Evolutionary conservation across 768 basidiomycete species (phyloP).

Genomic region (Suillus americanus): DNA sequence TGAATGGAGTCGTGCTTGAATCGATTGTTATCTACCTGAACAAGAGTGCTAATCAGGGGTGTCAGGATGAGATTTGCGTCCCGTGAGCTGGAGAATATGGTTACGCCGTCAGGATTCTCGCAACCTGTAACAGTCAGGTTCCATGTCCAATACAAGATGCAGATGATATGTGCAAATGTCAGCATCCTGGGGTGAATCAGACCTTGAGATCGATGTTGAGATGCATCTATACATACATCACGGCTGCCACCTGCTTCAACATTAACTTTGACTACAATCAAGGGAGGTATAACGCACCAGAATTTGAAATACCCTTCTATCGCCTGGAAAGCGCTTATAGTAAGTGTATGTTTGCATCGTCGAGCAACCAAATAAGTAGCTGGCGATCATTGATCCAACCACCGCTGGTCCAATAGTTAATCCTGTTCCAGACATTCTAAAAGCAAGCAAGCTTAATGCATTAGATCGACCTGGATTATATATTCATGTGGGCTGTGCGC

Average conservation of each 20-base stretch:
- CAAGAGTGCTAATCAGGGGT: slow-evolving; percentile 8
- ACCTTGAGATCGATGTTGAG: not conserved
- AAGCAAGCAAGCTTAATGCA: not conserved
- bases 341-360: slow-evolving; percentile 8
- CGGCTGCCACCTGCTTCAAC: not conserved
- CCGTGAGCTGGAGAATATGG: slow-evolving; percentile 10
- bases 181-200: slow-evolving; percentile 1
- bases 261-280: not conserved
- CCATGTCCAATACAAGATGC: slow-evolving; percentile 8
- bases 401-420: slow-evolving; percentile 11
- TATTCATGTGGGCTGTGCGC: not conserved
- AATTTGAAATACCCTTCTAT: not conserved
- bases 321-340: slow-evolving; percentile 4
- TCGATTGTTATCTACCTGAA: slow-evolving; percentile 4
- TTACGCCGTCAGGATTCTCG: slow-evolving; percentile 5
- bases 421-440: not conserved
- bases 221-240: slow-evolving; percentile 2
- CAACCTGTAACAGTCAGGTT: slow-evolving; percentile 1
- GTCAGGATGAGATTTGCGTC: slow-evolving; percentile 6
- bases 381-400: slow-evolving; percentile 3
- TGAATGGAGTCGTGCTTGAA: not conserved
- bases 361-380: slow-evolving; percentile 11
- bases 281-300: slow-evolving; percentile 1
- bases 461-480: not conserved
- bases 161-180: slow-evolving; percentile 3